A percentile compares a stretch with the other conserved stretches of the same genome.
These are phyloP conservation scores for Lepidium didymum DNA, from an alignment of 345 rosid genomes.

Conservation along the genomic window DNA sequence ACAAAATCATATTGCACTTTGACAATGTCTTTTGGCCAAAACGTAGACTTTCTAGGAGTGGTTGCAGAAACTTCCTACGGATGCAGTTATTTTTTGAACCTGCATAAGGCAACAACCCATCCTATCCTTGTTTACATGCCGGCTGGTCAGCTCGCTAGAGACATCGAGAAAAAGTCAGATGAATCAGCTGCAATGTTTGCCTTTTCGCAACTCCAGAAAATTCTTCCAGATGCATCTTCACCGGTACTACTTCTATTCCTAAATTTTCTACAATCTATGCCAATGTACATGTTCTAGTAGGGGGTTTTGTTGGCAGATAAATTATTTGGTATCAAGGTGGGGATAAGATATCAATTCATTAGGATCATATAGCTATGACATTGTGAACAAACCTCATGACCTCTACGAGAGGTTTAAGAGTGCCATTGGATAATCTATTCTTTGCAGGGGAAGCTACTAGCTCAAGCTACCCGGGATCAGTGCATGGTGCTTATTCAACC, in stretches of 20 bases:
- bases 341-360: constrained; percentile 72
- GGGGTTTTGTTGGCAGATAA: constrained; percentile 37
- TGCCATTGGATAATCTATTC: constrained; percentile 90
- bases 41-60: constrained; percentile 94
- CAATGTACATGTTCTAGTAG: background rate
- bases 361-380: constrained; percentile 92
- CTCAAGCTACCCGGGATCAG: constrained; percentile 72
- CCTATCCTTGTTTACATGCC: constrained; percentile 94
- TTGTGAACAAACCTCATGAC: constrained; percentile 81
- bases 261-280: background rate
- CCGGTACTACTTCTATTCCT: constrained; percentile 43
- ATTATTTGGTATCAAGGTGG: constrained; percentile 76
- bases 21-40: constrained; percentile 96
- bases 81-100: constrained; percentile 94
- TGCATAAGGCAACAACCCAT: constrained; percentile 92
- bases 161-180: constrained; percentile 93
- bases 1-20: constrained; percentile 76
- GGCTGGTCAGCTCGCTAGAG: constrained; percentile 94
- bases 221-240: constrained; percentile 78
- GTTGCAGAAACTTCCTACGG: constrained; percentile 88
- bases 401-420: constrained; percentile 80
- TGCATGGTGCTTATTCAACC: constrained; percentile 93
- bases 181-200: constrained; percentile 90
- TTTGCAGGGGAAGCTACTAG: constrained; percentile 99
- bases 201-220: constrained; percentile 71